Evolutionary conservation across 148 eudicot genomes (phyloP), one percentile per base, ranked within the genome.

Genomic region (Amaranthus hypochondriacus): DNA sequence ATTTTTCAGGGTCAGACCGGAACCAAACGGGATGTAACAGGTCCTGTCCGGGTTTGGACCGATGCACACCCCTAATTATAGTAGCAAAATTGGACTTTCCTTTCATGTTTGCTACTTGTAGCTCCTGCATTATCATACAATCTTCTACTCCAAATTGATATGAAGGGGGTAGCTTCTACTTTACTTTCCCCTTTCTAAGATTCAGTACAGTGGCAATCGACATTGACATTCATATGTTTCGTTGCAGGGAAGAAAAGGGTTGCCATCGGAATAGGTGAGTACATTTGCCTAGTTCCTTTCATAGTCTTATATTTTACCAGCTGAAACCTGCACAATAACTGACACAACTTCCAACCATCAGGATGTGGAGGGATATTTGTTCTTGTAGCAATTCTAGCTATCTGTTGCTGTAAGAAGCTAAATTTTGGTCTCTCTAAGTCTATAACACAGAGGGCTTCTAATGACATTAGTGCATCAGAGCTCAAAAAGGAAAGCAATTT

Each of bases 401-500:
- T 80, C n/a, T 68, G 80, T 71, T 59, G 68, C 56, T 62, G 70
- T 8, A 71, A 64, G 49, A 82, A 73, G 69, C 53, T 66, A 51
- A 66, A 66, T 63, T 56, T 47, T 48, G 69, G 8, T 14, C 48
- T 14, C 7, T 71, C 73, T 42, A 12, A 68, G 5, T 28, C 9
- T 14, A 63, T 77, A 11, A 8, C 48, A 15, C 78, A 77, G 60
- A 68, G 58, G 61, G 9, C 54, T 55, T 76, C 84, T 28, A 51
- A 12, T 28, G 54, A 66, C 7, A 2, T 9, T 59, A 71, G 63
- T 0, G 52, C 46, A 44, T 68, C 72, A 57, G 78, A 79, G 57
- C 71, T 80, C 48, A 82, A 82, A 78, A 70, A 18, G 1, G 79
- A 79, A 9, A 68, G 75, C 61, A 18, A 61, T 72, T 77, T 62